These are phyloP conservation scores for Coleophoma crateriformis DNA, from an alignment of 2,329 filamentous ascomycete species.

Conservation along the genomic window DNA sequence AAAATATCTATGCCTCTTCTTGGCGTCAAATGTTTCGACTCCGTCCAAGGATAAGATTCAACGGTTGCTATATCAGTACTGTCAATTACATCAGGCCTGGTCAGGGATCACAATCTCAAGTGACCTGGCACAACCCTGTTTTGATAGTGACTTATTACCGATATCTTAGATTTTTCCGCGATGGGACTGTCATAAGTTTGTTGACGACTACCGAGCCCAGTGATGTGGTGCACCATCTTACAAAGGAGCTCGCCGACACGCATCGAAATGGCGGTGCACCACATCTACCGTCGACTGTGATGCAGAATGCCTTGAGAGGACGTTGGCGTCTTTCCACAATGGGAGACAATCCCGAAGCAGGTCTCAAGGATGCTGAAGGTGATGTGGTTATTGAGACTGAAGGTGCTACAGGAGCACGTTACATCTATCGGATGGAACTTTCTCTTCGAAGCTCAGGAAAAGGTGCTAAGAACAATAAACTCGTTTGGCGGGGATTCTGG, in stretches of 20 bases:
- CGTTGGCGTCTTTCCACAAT: slow-evolving; percentile 53
- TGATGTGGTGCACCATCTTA: slow-evolving; percentile 84
- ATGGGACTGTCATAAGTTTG: slow-evolving; percentile 77
- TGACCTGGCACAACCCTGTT: slow-evolving; percentile 76
- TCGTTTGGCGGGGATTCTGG: slow-evolving; percentile 86
- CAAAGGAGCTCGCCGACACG: slow-evolving; percentile 55
- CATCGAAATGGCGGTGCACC: slow-evolving; percentile 16
- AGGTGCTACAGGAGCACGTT: slow-evolving; percentile 64
- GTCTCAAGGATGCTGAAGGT: slow-evolving; percentile 47
- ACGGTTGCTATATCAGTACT: slow-evolving; percentile 92
- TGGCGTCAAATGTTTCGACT: slow-evolving; percentile 71
- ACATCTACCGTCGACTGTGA: slow-evolving; percentile 44
- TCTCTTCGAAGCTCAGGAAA: slow-evolving; percentile 59
- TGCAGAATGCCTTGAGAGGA: slow-evolving; percentile 63
- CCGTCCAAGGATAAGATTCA: slow-evolving; percentile 85
- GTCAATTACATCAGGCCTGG: slow-evolving; percentile 91
- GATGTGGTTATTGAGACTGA: slow-evolving; percentile 83
- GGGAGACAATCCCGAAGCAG: slow-evolving; percentile 20
- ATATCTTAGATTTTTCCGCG: slow-evolving; percentile 90
- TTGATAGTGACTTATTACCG: slow-evolving; percentile 98
- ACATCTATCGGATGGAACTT: slow-evolving; percentile 80
- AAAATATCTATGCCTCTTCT: slow-evolving; percentile 39
- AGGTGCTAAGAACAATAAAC: slow-evolving; percentile 73
- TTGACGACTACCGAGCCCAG: slow-evolving; percentile 75
- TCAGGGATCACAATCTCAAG: slow-evolving; percentile 61